phyloP scores from a whole-genome alignment of 2,329 filamentous ascomycete species.

The Fusarium miscanthi region DNA sequence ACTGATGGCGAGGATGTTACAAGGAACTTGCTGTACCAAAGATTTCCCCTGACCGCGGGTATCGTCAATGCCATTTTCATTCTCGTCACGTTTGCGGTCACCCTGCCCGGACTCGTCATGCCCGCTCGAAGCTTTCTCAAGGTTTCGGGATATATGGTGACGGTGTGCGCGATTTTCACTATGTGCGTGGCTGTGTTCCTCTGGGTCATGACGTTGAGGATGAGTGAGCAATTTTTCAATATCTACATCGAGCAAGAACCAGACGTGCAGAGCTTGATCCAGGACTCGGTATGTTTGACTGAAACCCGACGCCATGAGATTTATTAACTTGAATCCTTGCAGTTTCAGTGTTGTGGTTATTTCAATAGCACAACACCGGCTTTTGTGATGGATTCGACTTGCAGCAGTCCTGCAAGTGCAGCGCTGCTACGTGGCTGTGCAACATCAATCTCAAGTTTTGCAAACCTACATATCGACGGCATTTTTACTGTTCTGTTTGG shows the following conservation, averaged over 20 bases:
- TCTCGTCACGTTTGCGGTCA: slow-evolving; percentile 75
- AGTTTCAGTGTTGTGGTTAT: slow-evolving; percentile 87
- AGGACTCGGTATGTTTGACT: slow-evolving; percentile 68
- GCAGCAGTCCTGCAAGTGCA: slow-evolving; percentile 76
- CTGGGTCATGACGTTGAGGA: slow-evolving; percentile 79
- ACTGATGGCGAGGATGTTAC: slow-evolving; percentile 61
- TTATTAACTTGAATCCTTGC: background rate
- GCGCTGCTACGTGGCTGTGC: slow-evolving; percentile 77
- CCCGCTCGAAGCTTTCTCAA: slow-evolving; percentile 77
- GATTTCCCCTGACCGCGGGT: slow-evolving; percentile 70
- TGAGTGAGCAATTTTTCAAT: slow-evolving; percentile 68
- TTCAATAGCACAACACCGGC: slow-evolving; percentile 76
- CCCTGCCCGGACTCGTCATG: slow-evolving; percentile 77
- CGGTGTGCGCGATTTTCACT: slow-evolving; percentile 72
- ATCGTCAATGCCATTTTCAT: slow-evolving; percentile 79
- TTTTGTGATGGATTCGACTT: slow-evolving; percentile 76
- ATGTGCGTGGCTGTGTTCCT: slow-evolving; percentile 73
- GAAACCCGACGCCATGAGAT: background rate
- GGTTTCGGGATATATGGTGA: slow-evolving; percentile 71
- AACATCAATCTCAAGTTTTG: slow-evolving; percentile 72
- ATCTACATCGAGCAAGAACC: slow-evolving; percentile 70
- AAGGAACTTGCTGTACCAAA: slow-evolving; percentile 63
- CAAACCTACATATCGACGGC: slow-evolving; percentile 77
- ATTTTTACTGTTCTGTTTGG: slow-evolving; percentile 86
- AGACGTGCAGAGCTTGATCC: slow-evolving; percentile 73